These are phyloP conservation scores for Dendrobium nobile DNA, from an alignment of 106 monocot genomes.

Conservation along the genomic window DNA sequence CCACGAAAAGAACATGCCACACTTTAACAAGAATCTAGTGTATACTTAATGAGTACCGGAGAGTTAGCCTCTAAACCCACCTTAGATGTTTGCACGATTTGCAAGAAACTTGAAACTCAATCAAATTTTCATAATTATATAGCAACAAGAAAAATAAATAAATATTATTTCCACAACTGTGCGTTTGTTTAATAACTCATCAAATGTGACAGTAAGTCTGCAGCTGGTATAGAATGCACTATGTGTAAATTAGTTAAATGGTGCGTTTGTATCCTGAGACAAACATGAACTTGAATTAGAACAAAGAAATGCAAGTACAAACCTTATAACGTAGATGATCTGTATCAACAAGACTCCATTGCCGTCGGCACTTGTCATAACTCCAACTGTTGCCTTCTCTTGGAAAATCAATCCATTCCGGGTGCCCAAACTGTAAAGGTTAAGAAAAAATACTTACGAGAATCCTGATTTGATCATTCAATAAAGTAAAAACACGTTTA, in stretches of 20 bases:
- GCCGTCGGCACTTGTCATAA: slow-evolving; percentile 83
- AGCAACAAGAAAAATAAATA: neutral
- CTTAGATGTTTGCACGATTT: neutral
- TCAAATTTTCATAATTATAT: neutral
- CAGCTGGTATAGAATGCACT: neutral
- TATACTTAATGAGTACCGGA: neutral
- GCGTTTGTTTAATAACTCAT: neutral
- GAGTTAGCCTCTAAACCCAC: neutral
- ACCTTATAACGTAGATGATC: slow-evolving; percentile 90
- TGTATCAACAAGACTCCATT: slow-evolving; percentile 90
- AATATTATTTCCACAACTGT: neutral
- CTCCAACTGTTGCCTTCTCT: slow-evolving; percentile 94
- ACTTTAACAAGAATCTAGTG: neutral
- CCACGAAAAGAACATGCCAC: neutral
- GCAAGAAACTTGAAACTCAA: neutral
- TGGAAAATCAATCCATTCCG: slow-evolving; percentile 97
- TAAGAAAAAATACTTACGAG: neutral
- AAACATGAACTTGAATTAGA: neutral
- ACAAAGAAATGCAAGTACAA: neutral
- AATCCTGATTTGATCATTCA: neutral
- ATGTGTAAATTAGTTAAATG: neutral
- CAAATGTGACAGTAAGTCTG: neutral
- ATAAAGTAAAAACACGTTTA: neutral
- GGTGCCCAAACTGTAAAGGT: slow-evolving; percentile 77
- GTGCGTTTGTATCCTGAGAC: neutral